Evolutionary conservation across 1,284 basidiomycete genomes (phyloP), one percentile per base, ranked within the genome.

Genomic region (Ganoderma resinaceum): DNA sequence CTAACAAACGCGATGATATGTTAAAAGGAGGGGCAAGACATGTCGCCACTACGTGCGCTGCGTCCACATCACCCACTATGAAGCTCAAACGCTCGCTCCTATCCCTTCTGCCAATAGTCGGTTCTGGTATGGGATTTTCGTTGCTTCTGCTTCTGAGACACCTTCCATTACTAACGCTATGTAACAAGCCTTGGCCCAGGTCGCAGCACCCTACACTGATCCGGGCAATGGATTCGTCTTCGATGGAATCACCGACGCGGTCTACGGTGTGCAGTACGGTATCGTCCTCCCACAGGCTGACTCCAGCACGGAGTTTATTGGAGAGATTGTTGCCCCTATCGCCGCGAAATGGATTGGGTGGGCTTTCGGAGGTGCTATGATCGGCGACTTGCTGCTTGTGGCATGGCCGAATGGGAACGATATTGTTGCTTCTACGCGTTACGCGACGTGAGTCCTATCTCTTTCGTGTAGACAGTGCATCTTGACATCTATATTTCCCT

Each of bases 321-420:
- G 85, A 66, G 86, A 88, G 77, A 85, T 90, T 63, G 84, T 89
- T 40, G 85, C 87, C 11, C 88, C 89, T 3, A 80, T 87, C 61
- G 81, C 74, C 8, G 82, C 82, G 11, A 75, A 82, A 80, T 91
- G 88, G 88, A 83, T 83, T 20, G 87, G 88, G 60, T 76, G 84
- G 35, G 79, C 87, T 5, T 83, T 88, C 18, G 84, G 82, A 18
- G 86, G 86, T 14, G 81, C 83, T 40, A 90, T 91, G 88, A 77
- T 86, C 60, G 79, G 83, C 70, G 84, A 86, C 74, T 78, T 89
- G 33, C 80, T 90, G 18, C 76, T 89, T 43, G 84, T 89, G 52
- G 86, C 87, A 6, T 91, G 89, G 89, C 83, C 86, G 3, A 86
- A 89, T 72, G 83, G 79, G 20, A 82, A 83, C 61, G 68, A 79